Base-by-base conservation (phyloP, 768 basidiomycete genomes). In the Suillus spraguei region DNA sequence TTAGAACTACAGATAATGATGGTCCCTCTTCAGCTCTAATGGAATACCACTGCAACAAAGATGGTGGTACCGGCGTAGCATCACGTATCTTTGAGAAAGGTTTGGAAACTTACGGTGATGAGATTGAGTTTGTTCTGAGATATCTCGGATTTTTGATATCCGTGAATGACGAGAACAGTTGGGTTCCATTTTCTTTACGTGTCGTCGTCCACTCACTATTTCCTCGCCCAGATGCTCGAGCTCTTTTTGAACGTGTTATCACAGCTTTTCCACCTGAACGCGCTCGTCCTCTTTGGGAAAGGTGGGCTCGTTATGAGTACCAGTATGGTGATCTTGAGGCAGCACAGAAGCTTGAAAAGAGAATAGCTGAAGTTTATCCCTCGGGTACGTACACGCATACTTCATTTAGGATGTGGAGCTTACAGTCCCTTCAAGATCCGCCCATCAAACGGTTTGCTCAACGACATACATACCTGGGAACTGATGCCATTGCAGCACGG, bases 241-340 rank as follows among this genome's bases (percentile, higher is more conserved):
- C 97, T 0, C 79, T 99, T 33, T 99, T 99, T 72, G 97, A 99
- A 72, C 87, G 92, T 33, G 89, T 93, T 8, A 91, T 97, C 32
- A 75, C 82, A 17, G 89, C 84, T 5, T 94, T 97, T 74, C 77
- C 89, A 13, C 79, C 91, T 9, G 91, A 93, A 52, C 85, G 87
- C 47, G 93, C 94, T 17, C 82, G 92, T 41, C 89, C 91, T 0
- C 82, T 99, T 20, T 99, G 96, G 96, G 95, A 97, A 71, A 86
- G 93, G 50, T 99, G 96, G 97, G 89, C 95, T 5, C 83, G 90
- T 61, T 97, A 97, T 77, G 94, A 97, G 75, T 98, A 95, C 77
- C 90, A 93, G 70, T 98, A 92, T 70, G 94, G 94, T n/a, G 94
- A 96, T 75, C 80, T 96, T 41, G 88, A 92, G 49, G 90, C 92